phyloP scores from a whole-genome alignment of 306 rosid species.

The Quercus mongolica region DNA sequence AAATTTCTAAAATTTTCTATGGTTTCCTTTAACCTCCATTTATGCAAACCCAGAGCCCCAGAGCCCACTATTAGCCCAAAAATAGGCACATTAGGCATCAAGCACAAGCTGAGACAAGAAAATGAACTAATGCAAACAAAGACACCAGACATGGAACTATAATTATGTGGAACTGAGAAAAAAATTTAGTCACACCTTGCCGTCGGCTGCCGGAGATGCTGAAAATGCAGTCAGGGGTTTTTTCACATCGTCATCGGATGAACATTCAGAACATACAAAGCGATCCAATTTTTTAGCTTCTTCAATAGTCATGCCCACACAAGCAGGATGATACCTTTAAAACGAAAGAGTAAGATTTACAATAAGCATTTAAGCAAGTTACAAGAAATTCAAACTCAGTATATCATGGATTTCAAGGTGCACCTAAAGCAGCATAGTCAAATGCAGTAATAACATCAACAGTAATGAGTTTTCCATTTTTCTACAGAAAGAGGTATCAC shows the following conservation, averaged over 20 bases:
- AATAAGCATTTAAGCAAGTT: slow-evolving; percentile 5
- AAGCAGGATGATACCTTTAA: slow-evolving; percentile 94
- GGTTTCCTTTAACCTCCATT: neutral
- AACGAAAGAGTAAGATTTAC: slow-evolving; percentile 26
- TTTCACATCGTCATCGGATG: slow-evolving; percentile 60
- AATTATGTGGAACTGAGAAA: neutral
- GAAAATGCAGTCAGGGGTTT: slow-evolving; percentile 49
- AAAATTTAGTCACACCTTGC: slow-evolving; percentile 49
- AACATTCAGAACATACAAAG: slow-evolving; percentile 85
- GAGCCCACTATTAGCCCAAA: neutral
- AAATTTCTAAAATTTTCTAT: neutral
- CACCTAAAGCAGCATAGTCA: slow-evolving; percentile 2
- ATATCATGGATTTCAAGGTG: neutral
- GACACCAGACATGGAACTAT: neutral
- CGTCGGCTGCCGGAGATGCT: slow-evolving; percentile 48
- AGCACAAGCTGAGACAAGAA: neutral
- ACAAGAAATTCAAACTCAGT: slow-evolving; percentile 1
- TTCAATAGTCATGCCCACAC: slow-evolving; percentile 82
- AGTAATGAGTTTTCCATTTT: neutral
- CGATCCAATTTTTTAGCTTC: slow-evolving; percentile 81
- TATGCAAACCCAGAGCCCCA: neutral
- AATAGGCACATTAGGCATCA: neutral
- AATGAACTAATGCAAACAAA: neutral
- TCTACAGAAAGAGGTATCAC: neutral
- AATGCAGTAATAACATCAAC: neutral